These are phyloP conservation scores for Fomitopsis serialis DNA, from an alignment of 768 basidiomycete genomes.

Conservation along the genomic window DNA sequence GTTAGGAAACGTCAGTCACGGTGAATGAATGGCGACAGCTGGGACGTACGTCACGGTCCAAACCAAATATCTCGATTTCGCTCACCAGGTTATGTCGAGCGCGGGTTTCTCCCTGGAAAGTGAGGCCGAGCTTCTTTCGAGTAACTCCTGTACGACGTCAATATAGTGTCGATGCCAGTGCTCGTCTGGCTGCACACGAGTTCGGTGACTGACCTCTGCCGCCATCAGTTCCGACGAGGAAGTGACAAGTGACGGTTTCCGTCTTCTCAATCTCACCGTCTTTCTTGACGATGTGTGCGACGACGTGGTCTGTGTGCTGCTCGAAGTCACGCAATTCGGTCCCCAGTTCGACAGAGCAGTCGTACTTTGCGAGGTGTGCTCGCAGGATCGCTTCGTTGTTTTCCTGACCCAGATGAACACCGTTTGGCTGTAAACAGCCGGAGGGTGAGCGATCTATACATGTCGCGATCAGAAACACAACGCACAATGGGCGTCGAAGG, in stretches of 20 bases:
- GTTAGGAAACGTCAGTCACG: too few species aligned
- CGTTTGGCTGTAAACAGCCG: background rate
- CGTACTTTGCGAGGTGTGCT: constrained; percentile 19
- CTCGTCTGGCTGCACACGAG: background rate
- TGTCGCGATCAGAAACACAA: too few species aligned
- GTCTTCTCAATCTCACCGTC: constrained; percentile 16
- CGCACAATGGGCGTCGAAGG: constrained; percentile 11
- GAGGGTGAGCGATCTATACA: background rate
- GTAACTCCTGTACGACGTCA: constrained; percentile 24
- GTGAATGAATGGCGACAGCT: background rate
- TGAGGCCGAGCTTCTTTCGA: constrained; percentile 35
- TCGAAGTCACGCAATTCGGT: constrained; percentile 30
- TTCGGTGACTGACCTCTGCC: constrained; percentile 23
- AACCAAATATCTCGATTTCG: constrained; percentile 32
- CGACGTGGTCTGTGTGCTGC: constrained; percentile 27
- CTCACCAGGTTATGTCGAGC: constrained; percentile 23
- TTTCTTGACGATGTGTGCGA: constrained; percentile 20
- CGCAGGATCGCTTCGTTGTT: constrained; percentile 27
- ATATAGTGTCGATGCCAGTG: background rate
- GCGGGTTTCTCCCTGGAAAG: constrained; percentile 36
- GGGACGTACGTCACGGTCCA: constrained; percentile 24
- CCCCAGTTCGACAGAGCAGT: constrained; percentile 28
- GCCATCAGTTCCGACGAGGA: constrained; percentile 38
- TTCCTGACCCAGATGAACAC: constrained; percentile 10
- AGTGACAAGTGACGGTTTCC: constrained; percentile 27